Percentiles rank a stretch among this genome's conserved stretches.
These are phyloP conservation scores for Aspergillus sp. DNA, from an alignment of 2,329 filamentous ascomycete species.

Conservation along the genomic window DNA sequence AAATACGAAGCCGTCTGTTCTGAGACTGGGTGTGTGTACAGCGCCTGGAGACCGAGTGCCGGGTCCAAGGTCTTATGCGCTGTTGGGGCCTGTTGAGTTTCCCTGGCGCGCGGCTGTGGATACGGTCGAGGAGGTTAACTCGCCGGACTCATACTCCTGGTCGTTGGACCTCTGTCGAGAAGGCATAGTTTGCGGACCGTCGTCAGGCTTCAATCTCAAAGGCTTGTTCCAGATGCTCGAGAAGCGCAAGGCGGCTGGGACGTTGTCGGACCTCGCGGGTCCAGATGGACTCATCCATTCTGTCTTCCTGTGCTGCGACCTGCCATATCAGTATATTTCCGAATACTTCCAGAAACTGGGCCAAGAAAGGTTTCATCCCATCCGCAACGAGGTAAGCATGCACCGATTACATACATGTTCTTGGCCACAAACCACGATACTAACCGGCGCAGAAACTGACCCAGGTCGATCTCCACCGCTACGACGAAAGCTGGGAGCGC, in stretches of 20 bases:
- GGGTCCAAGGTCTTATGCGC: slow-evolving; percentile 47
- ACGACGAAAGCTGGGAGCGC: slow-evolving; percentile 50
- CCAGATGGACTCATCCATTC: slow-evolving; percentile 43
- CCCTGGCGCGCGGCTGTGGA: slow-evolving; percentile 52
- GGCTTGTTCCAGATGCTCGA: slow-evolving; percentile 46
- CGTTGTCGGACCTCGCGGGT: slow-evolving; percentile 38
- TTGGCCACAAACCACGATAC: background rate
- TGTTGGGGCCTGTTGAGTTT: slow-evolving; percentile 46
- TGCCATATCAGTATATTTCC: slow-evolving; percentile 56
- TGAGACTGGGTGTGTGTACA: slow-evolving; percentile 45
- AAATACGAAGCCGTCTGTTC: slow-evolving; percentile 35
- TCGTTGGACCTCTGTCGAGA: slow-evolving; percentile 50
- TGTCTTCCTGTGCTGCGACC: slow-evolving; percentile 55
- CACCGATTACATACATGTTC: slow-evolving; percentile 4
- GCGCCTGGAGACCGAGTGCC: slow-evolving; percentile 51
- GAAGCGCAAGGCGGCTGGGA: slow-evolving; percentile 41
- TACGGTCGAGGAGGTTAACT: slow-evolving; percentile 49
- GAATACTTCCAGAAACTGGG: slow-evolving; percentile 53
- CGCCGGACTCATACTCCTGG: slow-evolving; percentile 45
- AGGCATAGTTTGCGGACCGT: slow-evolving; percentile 53
- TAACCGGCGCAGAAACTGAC: slow-evolving; percentile 33
- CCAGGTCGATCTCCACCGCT: slow-evolving; percentile 46
- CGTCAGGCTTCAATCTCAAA: slow-evolving; percentile 51
- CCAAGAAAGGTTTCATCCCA: slow-evolving; percentile 41
- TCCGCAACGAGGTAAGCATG: slow-evolving; percentile 36